Evolutionary conservation across 192 early-diverging fungal species (phyloP).

Genomic region (Pecoramyces ruminantium): DNA sequence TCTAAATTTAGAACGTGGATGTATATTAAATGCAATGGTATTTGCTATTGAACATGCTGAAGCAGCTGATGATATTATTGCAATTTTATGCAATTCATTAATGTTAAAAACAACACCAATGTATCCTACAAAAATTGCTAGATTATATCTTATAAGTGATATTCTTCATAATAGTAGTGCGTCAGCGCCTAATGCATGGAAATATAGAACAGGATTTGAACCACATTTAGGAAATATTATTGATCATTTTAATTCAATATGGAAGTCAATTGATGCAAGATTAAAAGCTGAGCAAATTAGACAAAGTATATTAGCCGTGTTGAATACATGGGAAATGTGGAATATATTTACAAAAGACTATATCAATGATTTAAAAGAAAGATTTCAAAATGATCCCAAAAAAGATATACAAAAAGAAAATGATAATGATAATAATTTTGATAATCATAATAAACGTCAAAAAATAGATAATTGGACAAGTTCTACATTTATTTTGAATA

Average conservation of each 20-base stretch:
- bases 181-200: slow-evolving; percentile 72
- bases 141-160: slow-evolving; percentile 74
- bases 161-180: slow-evolving; percentile 75
- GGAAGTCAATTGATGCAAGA: slow-evolving; percentile 46
- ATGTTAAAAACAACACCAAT: slow-evolving; percentile 28
- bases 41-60: slow-evolving; percentile 70
- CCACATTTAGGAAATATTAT: slow-evolving; percentile 41
- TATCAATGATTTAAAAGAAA: slow-evolving; percentile 28
- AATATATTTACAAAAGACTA: slow-evolving; percentile 62
- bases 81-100: slow-evolving; percentile 43
- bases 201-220: slow-evolving; percentile 55
- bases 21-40: slow-evolving; percentile 62
- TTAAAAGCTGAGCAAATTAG: slow-evolving; percentile 60
- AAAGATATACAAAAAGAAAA: slow-evolving; percentile 1
- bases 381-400: slow-evolving; percentile 21
- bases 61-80: slow-evolving; percentile 59
- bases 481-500: not conserved
- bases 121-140: slow-evolving; percentile 43
- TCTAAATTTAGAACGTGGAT: slow-evolving; percentile 12
- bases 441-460: not conserved
- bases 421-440: not conserved
- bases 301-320: slow-evolving; percentile 37
- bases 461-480: not conserved
- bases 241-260: slow-evolving; percentile 44
- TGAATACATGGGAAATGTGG: slow-evolving; percentile 80